Percentiles rank a stretch among this genome's conserved stretches.
These are phyloP conservation scores for Arabis hirsuta DNA, from an alignment of 345 rosid species.

Conservation along the genomic window DNA sequence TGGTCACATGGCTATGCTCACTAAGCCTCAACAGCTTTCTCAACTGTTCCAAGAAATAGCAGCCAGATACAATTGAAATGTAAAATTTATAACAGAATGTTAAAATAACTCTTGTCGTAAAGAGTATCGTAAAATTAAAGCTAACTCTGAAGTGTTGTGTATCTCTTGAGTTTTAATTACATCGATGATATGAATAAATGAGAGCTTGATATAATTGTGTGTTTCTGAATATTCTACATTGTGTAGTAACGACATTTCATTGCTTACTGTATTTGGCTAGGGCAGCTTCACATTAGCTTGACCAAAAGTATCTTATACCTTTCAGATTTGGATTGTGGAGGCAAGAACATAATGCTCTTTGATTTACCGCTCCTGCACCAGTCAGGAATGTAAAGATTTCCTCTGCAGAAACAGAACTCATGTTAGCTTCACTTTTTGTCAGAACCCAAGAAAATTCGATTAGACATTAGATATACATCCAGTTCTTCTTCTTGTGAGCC, in stretches of 20 bases:
- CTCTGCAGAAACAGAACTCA: conserved; percentile 19
- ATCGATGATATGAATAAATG: conserved; percentile 37
- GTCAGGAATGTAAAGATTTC: conserved; percentile 24
- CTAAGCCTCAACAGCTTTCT: conserved; percentile 49
- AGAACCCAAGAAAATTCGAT: conserved; percentile 24
- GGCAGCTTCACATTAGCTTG: conserved; percentile 37
- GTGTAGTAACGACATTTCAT: not conserved
- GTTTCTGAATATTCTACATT: conserved; percentile 14
- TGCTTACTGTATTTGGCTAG: conserved; percentile 40
- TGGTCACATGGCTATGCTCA: conserved; percentile 60
- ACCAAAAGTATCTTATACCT: conserved; percentile 41
- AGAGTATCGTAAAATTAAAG: conserved; percentile 7
- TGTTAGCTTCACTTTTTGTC: conserved; percentile 31
- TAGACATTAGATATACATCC: conserved; percentile 27
- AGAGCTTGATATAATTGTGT: not conserved
- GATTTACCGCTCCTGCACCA: conserved; percentile 25
- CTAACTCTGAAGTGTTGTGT: conserved; percentile 1
- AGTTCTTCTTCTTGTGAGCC: conserved; percentile 19
- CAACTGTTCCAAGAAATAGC: conserved; percentile 34
- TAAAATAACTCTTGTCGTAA: not conserved
- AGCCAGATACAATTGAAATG: conserved; percentile 24
- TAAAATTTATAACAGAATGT: not conserved
- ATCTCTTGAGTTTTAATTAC: not conserved
- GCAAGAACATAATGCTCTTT: conserved; percentile 38
- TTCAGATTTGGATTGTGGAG: conserved; percentile 35